A percentile compares a stretch with the other conserved stretches of the same genome.
Conservation (phyloP, 148 eudicot genomes). For the Silene latifolia region DNA sequence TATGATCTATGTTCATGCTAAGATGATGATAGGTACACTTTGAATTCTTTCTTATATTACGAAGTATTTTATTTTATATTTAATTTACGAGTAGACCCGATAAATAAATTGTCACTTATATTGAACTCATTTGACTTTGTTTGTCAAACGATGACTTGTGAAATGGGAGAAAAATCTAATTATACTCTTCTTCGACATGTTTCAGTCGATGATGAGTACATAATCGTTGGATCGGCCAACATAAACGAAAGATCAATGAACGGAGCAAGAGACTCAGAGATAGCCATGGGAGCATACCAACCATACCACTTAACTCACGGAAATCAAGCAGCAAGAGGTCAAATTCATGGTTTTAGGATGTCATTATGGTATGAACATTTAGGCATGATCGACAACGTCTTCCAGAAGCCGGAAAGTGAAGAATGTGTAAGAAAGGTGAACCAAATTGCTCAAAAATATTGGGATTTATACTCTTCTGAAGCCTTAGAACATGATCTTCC, state of each 20-base stretch:
- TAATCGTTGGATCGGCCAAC: slow-evolving; percentile 47
- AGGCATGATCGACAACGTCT: slow-evolving; percentile 32
- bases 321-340: slow-evolving; percentile 32
- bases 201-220: slow-evolving; percentile 58
- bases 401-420: slow-evolving; percentile 31
- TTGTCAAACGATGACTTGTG: too few relatives aligned
- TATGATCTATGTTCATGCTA: slow-evolving; percentile 58
- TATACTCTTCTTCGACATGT: neutral
- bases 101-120: too few relatives aligned
- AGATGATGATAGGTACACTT: slow-evolving; percentile 52
- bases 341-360: slow-evolving; percentile 50
- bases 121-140: too few relatives aligned
- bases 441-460: slow-evolving; percentile 32
- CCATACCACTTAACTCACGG: slow-evolving; percentile 35
- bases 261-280: slow-evolving; percentile 52
- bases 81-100: too few relatives aligned
- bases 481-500: slow-evolving; percentile 35
- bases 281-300: slow-evolving; percentile 59
- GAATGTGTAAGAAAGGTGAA: slow-evolving; percentile 45
- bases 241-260: slow-evolving; percentile 54
- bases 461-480: slow-evolving; percentile 39
- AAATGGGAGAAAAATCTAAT: neutral
- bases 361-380: slow-evolving; percentile 50
- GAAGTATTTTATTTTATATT: too few relatives aligned
- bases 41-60: too few relatives aligned